A percentile compares a stretch with the other conserved stretches of the same genome.
These are phyloP conservation scores for Pythium oligandrum DNA, from an alignment of 352 stramenopile genomes.

Conservation along the genomic window DNA sequence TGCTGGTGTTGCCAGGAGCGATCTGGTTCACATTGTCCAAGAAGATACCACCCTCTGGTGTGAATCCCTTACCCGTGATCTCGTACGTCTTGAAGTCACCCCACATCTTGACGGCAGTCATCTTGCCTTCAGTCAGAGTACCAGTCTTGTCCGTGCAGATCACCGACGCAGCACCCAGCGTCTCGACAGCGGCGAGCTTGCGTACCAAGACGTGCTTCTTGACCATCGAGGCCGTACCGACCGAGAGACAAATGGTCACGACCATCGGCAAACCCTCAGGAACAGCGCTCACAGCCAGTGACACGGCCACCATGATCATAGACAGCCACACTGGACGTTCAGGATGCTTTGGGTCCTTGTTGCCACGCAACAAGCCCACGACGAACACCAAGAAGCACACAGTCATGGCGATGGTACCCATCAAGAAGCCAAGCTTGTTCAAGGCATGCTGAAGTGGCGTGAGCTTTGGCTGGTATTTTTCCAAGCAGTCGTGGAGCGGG, in stretches of 20 bases:
- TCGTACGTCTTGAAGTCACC: slow-evolving; percentile 61
- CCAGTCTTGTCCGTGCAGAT: slow-evolving; percentile 94
- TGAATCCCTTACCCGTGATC: slow-evolving; percentile 64
- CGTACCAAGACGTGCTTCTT: slow-evolving; percentile 92
- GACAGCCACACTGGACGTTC: slow-evolving; percentile 28
- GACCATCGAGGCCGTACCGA: slow-evolving; percentile 89
- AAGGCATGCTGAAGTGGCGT: slow-evolving; percentile 34
- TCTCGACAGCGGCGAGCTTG: slow-evolving; percentile 90
- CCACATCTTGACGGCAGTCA: slow-evolving; percentile 70
- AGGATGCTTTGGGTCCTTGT: slow-evolving; percentile 25
- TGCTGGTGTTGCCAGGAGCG: slow-evolving; percentile 25
- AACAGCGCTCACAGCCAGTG: slow-evolving; percentile 51
- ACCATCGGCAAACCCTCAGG: slow-evolving; percentile 78
- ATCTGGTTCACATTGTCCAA: slow-evolving; percentile 39
- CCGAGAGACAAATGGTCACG: slow-evolving; percentile 74
- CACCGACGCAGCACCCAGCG: slow-evolving; percentile 91
- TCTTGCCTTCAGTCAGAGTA: slow-evolving; percentile 88
- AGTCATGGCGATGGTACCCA: slow-evolving; percentile 42
- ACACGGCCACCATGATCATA: slow-evolving; percentile 80
- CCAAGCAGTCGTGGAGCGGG: slow-evolving; percentile 44
- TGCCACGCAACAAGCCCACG: slow-evolving; percentile 32
- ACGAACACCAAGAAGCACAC: slow-evolving; percentile 22
- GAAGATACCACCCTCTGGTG: slow-evolving; percentile 46
- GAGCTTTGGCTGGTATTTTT: slow-evolving; percentile 28
- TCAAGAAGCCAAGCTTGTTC: slow-evolving; percentile 26